Base-by-base conservation (phyloP, 176 grass and related monocot species). In the Triticum urartu region DNA sequence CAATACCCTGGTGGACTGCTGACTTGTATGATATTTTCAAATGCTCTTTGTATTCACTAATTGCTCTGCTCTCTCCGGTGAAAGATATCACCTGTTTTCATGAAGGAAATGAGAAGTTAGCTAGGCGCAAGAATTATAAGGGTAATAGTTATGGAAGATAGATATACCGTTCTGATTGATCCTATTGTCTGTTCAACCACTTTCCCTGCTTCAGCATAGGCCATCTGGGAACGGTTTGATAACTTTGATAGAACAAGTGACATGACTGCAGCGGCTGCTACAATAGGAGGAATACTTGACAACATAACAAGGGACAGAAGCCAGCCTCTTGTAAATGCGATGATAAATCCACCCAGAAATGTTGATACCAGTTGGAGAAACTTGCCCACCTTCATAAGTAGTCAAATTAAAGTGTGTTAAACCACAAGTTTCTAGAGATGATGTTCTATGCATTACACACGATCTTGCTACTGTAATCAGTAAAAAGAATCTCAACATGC, bases 111-210 rank as follows among this genome's bases (percentile, higher is more conserved):
- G 3, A 80, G 59, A 67, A 11, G n/a, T 54, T 62, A 39, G 11
- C 68, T 47, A 62, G 30, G 36, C 21, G 63, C 17, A 62, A 81
- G 11, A 85, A 59, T 35, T 34, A 45, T 39, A 83, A 83, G 8
- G 14, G 45, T 25, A 43, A 58, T 7, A 54, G n/a, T 74, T 59
- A 67, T 21, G 20, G 20, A 59, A 59, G 56, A 20, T 56, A 56
- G 17, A 21, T 59, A 59, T 72, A 93, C 94, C 25, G 94, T 93
- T 89, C 89, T 90, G 66, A 95, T 95, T 25, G 91, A 88, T 42
- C 91, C 94, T 39, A 93, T 82, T 45, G 91, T 95, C 82, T 95
- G 91, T 28, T 95, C 94, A 26, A 93, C 91, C 14, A 93, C 67
- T 71, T 89, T 89, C 15, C 89, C 94, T 34, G 94, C 94, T 89